A percentile compares a stretch with the other conserved stretches of the same genome.
Conservation (phyloP, 129 eudicot species). For the Pittosporum tobira region DNA sequence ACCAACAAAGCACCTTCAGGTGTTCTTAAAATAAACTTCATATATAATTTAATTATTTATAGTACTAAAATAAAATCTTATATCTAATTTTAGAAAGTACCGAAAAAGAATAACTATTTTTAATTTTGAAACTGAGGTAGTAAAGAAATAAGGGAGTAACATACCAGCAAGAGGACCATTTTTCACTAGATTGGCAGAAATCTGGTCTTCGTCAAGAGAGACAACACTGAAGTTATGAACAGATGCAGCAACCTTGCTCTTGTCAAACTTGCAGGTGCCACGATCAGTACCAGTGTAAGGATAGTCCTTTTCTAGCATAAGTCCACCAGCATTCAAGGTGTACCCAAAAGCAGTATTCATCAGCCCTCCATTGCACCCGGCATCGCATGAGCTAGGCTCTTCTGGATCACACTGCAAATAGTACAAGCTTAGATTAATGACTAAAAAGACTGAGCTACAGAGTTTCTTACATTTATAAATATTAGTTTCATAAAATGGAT, state of each 20-base stretch:
- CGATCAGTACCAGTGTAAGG: constrained; percentile 68
- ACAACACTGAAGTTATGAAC: constrained; percentile 73
- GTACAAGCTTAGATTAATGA: background rate
- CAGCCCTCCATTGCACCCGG: constrained; percentile 78
- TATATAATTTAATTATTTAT: no score
- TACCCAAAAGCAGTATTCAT: constrained; percentile 84
- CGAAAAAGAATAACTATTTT: no score
- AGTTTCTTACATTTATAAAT: no score
- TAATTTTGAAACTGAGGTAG: background rate
- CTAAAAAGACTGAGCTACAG: no score
- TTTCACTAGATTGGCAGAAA: constrained; percentile 82
- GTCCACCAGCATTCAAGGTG: constrained; percentile 72
- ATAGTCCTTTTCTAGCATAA: constrained; percentile 70
- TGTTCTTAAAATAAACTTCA: no score
- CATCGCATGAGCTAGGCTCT: constrained; percentile 60
- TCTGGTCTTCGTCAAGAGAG: constrained; percentile 70
- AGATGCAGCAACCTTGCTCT: constrained; percentile 57
- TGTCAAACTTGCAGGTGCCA: constrained; percentile 66
- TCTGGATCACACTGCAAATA: constrained; percentile 71
- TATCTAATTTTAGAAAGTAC: no score
- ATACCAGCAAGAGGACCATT: constrained; percentile 86
- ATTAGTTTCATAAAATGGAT: no score
- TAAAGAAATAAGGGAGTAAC: background rate
- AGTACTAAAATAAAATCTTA: no score
- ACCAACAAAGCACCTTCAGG: no score